A percentile compares a stretch with the other conserved stretches of the same genome.
Evolutionary conservation across 805 yeast species (phyloP).

Genomic region (Zygoascus bituminiphila): DNA sequence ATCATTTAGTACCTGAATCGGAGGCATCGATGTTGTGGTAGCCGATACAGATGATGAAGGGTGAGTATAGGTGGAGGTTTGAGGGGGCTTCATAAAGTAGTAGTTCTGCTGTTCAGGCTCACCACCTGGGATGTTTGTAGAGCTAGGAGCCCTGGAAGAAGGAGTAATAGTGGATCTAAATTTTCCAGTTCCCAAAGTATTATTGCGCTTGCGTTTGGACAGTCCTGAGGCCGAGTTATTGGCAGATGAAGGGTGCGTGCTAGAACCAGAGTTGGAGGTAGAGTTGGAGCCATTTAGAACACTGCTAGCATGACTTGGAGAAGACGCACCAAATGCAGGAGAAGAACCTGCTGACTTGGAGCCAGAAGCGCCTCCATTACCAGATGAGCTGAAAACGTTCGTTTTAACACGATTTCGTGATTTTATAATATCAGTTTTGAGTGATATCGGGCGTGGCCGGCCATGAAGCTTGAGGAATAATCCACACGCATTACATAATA

Average conservation of each 20-base stretch:
- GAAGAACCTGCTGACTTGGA: neutral
- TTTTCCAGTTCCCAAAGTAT: slow-evolving; percentile 1
- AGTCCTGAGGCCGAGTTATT: neutral
- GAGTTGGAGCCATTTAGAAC: neutral
- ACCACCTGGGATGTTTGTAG: neutral
- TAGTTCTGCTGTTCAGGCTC: neutral
- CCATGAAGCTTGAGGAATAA: slow-evolving; percentile 84
- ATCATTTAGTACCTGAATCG: neutral
- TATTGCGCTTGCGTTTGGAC: neutral
- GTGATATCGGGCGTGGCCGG: slow-evolving; percentile 80
- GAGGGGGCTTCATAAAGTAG: neutral
- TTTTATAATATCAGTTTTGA: slow-evolving; percentile 88
- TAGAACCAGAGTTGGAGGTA: too few relatives aligned
- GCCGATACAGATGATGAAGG: neutral
- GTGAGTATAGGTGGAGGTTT: neutral
- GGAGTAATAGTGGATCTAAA: neutral
- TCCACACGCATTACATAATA: slow-evolving; percentile 92
- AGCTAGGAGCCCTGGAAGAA: neutral
- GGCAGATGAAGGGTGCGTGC: neutral
- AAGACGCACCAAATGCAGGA: neutral
- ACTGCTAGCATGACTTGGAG: neutral
- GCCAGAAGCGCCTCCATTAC: neutral
- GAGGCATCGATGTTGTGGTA: neutral
- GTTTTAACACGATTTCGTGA: slow-evolving; percentile 73
- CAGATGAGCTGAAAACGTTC: slow-evolving; percentile 2